Percentiles rank a stretch among this genome's conserved stretches.
These are phyloP conservation scores for Escovopsis sp. DNA, from an alignment of 2,329 filamentous ascomycete genomes.

Conservation along the genomic window DNA sequence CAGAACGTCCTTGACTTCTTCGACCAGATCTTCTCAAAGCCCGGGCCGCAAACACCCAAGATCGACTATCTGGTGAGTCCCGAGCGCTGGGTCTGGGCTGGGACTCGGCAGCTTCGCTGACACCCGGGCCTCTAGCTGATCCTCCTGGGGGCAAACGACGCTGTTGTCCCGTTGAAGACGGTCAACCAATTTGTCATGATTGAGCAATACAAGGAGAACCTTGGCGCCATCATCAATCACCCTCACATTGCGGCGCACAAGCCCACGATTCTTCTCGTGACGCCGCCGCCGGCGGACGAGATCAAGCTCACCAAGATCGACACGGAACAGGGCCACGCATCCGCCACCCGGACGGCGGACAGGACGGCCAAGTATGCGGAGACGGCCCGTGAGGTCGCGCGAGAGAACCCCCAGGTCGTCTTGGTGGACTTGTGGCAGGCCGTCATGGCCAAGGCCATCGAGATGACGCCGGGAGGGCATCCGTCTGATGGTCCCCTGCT, in stretches of 20 bases:
- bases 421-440: constrained; percentile 69
- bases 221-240: constrained; percentile 58
- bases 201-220: constrained; percentile 58
- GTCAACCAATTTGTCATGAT: constrained; percentile 65
- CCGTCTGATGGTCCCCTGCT: constrained; percentile 32
- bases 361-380: constrained; percentile 43
- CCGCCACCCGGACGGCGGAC: constrained; percentile 29
- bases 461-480: constrained; percentile 41
- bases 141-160: constrained; percentile 85
- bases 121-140: constrained; percentile 38
- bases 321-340: constrained; percentile 28
- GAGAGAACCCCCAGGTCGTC: constrained; percentile 44
- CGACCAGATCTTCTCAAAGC: constrained; percentile 55
- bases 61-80: constrained; percentile 51
- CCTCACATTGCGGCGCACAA: constrained; percentile 53
- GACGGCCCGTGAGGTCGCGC: constrained; percentile 51
- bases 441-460: constrained; percentile 57
- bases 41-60: constrained; percentile 38
- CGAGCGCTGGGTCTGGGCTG: too few relatives aligned
- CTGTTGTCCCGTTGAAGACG: constrained; percentile 47
- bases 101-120: too few relatives aligned
- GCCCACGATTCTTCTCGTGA: constrained; percentile 61
- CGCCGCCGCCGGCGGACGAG: constrained; percentile 73
- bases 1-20: constrained; percentile 56
- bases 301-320: constrained; percentile 43